A percentile compares a stretch with the other conserved stretches of the same genome.
Evolutionary conservation across 2,329 filamentous ascomycete genomes (phyloP).

Genomic region (Colletotrichum lini): DNA sequence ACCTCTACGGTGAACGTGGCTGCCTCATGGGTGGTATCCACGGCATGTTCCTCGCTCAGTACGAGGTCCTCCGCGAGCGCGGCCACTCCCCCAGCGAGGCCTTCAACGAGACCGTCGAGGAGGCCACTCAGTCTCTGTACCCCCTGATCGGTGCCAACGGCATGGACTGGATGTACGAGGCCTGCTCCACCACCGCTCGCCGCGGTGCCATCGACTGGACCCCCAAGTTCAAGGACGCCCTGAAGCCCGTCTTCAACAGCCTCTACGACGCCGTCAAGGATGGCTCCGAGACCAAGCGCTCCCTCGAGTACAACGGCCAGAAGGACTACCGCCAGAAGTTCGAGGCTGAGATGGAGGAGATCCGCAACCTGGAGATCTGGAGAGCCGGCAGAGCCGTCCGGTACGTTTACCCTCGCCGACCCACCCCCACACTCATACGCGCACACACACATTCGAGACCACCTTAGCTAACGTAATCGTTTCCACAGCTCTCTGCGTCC

Average conservation of each 20-base stretch:
- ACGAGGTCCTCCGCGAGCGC: conserved; percentile 99
- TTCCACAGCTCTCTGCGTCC: conserved; percentile 78
- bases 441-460: conserved; percentile 1
- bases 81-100: conserved; percentile 98
- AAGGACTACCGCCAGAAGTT: conserved; percentile 97
- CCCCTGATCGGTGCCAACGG: conserved; percentile 96
- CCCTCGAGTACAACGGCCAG: conserved; percentile 97
- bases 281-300: conserved; percentile 95
- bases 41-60: conserved; percentile 99
- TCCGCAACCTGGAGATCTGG: conserved; percentile 99
- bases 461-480: conserved; percentile 44
- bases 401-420: conserved; percentile 59
- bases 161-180: conserved; percentile 99
- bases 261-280: conserved; percentile 94
- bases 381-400: conserved; percentile 97
- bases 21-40: conserved; percentile 99
- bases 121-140: conserved; percentile 98
- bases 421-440: background rate
- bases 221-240: conserved; percentile 94
- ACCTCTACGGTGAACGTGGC: conserved; percentile 99
- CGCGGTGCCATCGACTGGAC: conserved; percentile 99
- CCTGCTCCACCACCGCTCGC: conserved; percentile 98
- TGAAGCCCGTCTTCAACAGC: conserved; percentile 99
- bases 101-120: conserved; percentile 99
- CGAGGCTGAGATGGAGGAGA: conserved; percentile 98